Evolutionary conservation across 805 yeast genomes (phyloP), one percentile per base, ranked within the genome.

Genomic region (Ogataea nitratoaversa): DNA sequence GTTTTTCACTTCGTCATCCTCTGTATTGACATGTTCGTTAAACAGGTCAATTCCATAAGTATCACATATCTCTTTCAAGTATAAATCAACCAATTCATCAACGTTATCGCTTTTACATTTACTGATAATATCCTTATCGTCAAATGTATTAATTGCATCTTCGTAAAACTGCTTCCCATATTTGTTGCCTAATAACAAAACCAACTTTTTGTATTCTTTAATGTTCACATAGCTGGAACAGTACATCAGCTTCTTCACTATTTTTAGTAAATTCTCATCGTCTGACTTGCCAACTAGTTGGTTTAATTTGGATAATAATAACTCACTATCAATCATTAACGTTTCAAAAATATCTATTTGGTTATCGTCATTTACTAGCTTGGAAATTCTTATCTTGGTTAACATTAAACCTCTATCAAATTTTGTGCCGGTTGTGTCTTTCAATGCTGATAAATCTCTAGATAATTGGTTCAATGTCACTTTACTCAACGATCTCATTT

Each of bases 81-180:
- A 60, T 18, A 52, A 44, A 6, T 52, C 59, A 8, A 54, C 42
- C 27, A 60, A 45, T 5, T 34, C 36, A 12, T 54, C 59, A 30
- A 53, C 59, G 23, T 56, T 54, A 13, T 56, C 60, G 17, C 54
- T 56, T 32, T 46, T 49, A 28, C 62, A 50, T 37, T 57, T 59
- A 29, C 52, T 44, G 13, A 49, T 37, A 8, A 57, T 19, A 24
- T 46, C 53, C 4, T 19, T 17, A 29, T 46, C 44, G 13, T 50
- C 53, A 20, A 40, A 49, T 13, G 34, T 30, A 7, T 36, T 35
- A 4, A 52, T 3, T 2, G 50, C 45, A 9, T 45, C 49, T 19
- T 55, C 58, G 35, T 53, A 53, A 37, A 48, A 52, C 13, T 35
- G 44, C 28, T 52, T 55, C 8, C 59, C 58, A 28, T 42, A 53